phyloP scores from a whole-genome alignment of 176 grass and related monocot genomes.

The Triticum aestivum region IWGSC_CS_RefSeq_v2.1 NC_057800.1:566665885-566666384 shows the following conservation, averaged over 20 bases:
- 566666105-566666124: neutral
- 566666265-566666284: neutral
- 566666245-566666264: neutral
- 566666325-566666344: conserved; percentile 94
- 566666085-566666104: neutral
- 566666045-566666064: conserved; percentile 3
- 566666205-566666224: neutral
- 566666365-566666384: neutral
- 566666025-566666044: neutral
- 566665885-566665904: neutral
- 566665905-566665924: neutral
- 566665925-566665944: neutral
- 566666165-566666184: conserved; percentile 1
- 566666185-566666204: neutral
- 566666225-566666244: conserved; percentile 1
- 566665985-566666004: neutral
- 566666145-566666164: conserved; percentile 10
- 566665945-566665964: neutral
- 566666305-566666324: conserved; percentile 54
- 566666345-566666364: conserved; percentile 80
- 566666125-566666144: neutral
- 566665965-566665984: neutral
- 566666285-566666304: conserved; percentile 10
- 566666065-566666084: neutral
- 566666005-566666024: neutral